Evolutionary conservation across 2,329 filamentous ascomycete genomes (phyloP), one percentile per base, ranked within the genome.

Genomic region (Fonsecaea multimorphosa): DNA sequence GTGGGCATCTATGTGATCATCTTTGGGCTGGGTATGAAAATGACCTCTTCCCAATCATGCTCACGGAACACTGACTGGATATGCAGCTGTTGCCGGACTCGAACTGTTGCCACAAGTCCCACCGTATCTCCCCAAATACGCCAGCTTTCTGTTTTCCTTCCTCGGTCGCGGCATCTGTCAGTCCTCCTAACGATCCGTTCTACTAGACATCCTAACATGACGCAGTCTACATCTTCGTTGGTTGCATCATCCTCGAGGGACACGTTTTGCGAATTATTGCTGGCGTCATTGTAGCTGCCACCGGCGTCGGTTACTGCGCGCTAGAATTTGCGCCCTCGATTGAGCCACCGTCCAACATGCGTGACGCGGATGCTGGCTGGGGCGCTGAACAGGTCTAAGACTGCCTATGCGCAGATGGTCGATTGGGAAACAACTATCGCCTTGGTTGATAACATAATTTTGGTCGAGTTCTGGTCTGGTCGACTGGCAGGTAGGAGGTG

Each of bases 61-160:
- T 46, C 14, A 5, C 27, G n/a, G 36, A 32, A 63, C 6, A 63
- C 72, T 77, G 63, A 78, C 71, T 38, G 19, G 32, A 57, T 32
- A 38, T 34, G 61, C 68, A 90, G 88, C 86, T 71, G 89, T 91
- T 70, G 90, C 84, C 53, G 84, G 90, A 56, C 86, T 93, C 72
- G 95, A 99, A 81, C 96, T 98, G 83, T 91, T 82, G 44, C 80
- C 80, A 56, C 77, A 97, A 80, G 94, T 97, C 73, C 94, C 95
- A 58, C 92, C 93, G 66, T 93, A 97, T 78, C 85, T 97, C 61
- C 90, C 93, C 65, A 90, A 92, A 81, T 97, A 98, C 83, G 94
- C 93, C 61, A 96, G 92, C 11, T 99, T 99, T 84, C 89, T 98
- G 80, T 98, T 98, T 84, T 96, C 92, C 64, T 98, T 99, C 85